Evolutionary conservation across 495 filamentous ascomycete genomes (phyloP).

Genomic region (Aspergillus bertholletiae): DNA sequence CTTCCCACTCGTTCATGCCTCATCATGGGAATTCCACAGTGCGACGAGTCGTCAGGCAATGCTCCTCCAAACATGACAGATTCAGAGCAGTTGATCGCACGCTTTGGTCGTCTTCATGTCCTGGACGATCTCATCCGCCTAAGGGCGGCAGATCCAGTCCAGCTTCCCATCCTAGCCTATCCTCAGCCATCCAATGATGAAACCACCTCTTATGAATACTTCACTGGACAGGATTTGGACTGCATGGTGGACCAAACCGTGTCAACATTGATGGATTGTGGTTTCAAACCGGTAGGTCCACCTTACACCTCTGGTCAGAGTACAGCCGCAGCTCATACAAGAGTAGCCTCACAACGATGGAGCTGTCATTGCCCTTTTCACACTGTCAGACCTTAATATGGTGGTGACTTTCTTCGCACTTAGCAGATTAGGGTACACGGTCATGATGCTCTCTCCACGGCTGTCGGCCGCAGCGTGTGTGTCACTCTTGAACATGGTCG

Average conservation of each 20-base stretch:
- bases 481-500: constrained; percentile 45
- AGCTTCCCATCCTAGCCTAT: constrained; percentile 51
- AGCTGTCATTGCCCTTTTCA: constrained; percentile 51
- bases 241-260: constrained; percentile 49
- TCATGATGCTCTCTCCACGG: constrained; percentile 57
- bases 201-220: constrained; percentile 43
- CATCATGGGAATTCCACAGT: constrained; percentile 48
- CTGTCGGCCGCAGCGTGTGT: constrained; percentile 49
- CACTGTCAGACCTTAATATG: constrained; percentile 53
- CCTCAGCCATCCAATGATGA: constrained; percentile 32
- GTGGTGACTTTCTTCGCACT: constrained; percentile 55
- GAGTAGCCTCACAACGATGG: constrained; percentile 23
- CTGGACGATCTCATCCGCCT: constrained; percentile 49
- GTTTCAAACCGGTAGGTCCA: constrained; percentile 31
- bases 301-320: not conserved
- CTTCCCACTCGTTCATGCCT: constrained; percentile 22
- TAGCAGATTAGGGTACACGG: constrained; percentile 53
- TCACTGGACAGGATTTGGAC: constrained; percentile 51
- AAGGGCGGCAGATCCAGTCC: constrained; percentile 45
- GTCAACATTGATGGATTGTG: constrained; percentile 33
- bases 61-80: constrained; percentile 9
- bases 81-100: constrained; percentile 21
- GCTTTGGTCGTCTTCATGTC: constrained; percentile 34
- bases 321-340: not conserved
- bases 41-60: constrained; percentile 7